Evolutionary conservation across 179 eudicot genomes (phyloP).

Genomic region (Spergularia azorica): DNA sequence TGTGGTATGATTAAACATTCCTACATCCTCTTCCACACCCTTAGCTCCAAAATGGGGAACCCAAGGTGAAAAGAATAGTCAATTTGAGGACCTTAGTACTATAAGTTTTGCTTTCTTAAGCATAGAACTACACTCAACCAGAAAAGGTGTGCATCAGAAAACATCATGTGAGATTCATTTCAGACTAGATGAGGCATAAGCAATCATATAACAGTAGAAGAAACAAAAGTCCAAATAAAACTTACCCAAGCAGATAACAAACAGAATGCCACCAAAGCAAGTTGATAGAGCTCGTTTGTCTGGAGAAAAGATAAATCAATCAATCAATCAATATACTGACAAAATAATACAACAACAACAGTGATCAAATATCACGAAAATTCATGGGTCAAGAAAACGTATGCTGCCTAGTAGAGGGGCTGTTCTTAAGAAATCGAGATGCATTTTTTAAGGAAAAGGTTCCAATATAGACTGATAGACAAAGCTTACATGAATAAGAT

Average conservation of each 20-base stretch:
- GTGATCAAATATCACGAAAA: background rate
- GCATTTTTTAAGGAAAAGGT: too few species aligned
- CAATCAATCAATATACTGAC: slow-evolving; percentile 10
- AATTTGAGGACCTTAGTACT: background rate
- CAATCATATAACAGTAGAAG: background rate
- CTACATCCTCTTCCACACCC: background rate
- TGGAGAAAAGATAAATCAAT: slow-evolving; percentile 35
- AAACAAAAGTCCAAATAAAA: slow-evolving; percentile 10
- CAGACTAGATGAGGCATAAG: background rate
- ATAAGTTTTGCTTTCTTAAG: background rate
- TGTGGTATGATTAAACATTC: background rate
- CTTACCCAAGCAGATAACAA: slow-evolving; percentile 97
- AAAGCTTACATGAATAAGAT: too few species aligned
- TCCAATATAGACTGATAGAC: too few species aligned
- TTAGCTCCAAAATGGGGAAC: background rate
- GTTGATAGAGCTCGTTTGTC: slow-evolving; percentile 98
- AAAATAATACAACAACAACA: background rate
- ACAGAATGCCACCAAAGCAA: slow-evolving; percentile 95
- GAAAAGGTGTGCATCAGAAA: background rate
- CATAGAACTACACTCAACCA: background rate
- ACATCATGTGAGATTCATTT: background rate
- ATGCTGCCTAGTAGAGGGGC: background rate
- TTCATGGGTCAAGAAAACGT: background rate
- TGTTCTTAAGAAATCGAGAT: too few species aligned
- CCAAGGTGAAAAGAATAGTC: background rate